Evolutionary conservation across 768 basidiomycete genomes (phyloP).

Genomic region (Leccinum variicolor): DNA sequence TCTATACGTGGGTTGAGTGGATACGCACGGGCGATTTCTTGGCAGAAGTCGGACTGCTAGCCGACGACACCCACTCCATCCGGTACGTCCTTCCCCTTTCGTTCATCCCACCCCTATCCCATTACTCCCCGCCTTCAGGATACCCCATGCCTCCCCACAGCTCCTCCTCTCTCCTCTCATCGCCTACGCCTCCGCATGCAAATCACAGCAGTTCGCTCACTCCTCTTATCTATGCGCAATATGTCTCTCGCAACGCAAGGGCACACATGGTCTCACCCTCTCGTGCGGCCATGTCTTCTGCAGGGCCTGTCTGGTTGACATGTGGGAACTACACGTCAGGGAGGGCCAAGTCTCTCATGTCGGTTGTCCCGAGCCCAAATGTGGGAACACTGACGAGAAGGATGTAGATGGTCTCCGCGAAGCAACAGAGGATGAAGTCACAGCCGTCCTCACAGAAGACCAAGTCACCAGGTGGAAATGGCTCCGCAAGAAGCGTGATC

Average conservation of each 20-base stretch:
- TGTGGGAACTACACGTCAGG: constrained; percentile 76
- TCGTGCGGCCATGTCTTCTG: constrained; percentile 81
- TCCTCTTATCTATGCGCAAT: constrained; percentile 72
- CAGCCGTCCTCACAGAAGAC: constrained; percentile 62
- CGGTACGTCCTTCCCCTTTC: constrained; percentile 33
- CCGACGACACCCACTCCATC: constrained; percentile 31
- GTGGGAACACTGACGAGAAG: constrained; percentile 51
- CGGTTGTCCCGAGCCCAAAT: constrained; percentile 76
- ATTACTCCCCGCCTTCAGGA: constrained; percentile 10
- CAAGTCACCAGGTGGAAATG: constrained; percentile 73
- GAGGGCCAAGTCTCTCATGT: constrained; percentile 79
- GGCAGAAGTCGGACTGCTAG: constrained; percentile 37
- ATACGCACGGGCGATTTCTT: constrained; percentile 68
- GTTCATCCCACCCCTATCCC: constrained; percentile 5
- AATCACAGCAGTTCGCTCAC: constrained; percentile 54
- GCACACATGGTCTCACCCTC: constrained; percentile 68
- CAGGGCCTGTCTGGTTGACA: constrained; percentile 71
- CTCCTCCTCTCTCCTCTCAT: constrained; percentile 47
- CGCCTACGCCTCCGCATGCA: constrained; percentile 45
- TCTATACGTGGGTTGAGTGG: constrained; percentile 73
- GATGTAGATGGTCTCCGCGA: constrained; percentile 34
- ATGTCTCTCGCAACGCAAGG: constrained; percentile 72
- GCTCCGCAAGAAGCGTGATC: constrained; percentile 65
- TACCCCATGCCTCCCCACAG: constrained; percentile 56
- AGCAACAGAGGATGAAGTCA: constrained; percentile 69